Conservation (phyloP, 345 rosid species). For the Eucalyptus regnans region DNA sequence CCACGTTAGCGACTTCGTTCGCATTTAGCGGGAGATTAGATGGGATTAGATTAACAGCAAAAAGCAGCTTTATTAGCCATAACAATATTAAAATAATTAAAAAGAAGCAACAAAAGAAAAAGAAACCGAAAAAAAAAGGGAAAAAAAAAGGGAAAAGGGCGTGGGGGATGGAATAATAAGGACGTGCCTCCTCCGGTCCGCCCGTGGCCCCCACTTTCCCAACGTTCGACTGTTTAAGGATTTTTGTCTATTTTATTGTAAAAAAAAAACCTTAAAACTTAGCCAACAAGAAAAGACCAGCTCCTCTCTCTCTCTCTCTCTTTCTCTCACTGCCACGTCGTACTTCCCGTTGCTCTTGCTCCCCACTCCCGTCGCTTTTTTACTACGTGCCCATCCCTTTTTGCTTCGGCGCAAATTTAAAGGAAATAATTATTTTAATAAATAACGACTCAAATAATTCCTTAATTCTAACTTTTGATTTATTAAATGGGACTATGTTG, state of each 20-base stretch:
- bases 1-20: neutral
- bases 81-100: neutral
- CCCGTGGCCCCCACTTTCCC: conserved; percentile 20
- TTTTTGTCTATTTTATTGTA: neutral
- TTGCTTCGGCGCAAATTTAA: neutral
- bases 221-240: conserved; percentile 25
- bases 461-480: too few relatives aligned
- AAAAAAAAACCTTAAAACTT: neutral
- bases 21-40: neutral
- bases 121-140: neutral
- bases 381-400: conserved; percentile 10
- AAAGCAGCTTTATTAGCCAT: neutral
- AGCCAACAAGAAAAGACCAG: neutral
- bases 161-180: neutral
- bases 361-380: neutral
- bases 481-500: too few relatives aligned
- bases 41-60: neutral
- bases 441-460: too few relatives aligned
- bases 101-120: neutral
- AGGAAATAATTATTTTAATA: neutral
- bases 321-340: conserved; percentile 17
- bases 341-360: conserved; percentile 13
- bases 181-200: neutral
- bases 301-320: too few relatives aligned
- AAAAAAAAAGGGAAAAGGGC: neutral